A percentile compares a stretch with the other conserved stretches of the same genome.
Evolutionary conservation across 108 stramenopile genomes (phyloP).

Genomic region (Pseudonitzschia multistriata): DNA sequence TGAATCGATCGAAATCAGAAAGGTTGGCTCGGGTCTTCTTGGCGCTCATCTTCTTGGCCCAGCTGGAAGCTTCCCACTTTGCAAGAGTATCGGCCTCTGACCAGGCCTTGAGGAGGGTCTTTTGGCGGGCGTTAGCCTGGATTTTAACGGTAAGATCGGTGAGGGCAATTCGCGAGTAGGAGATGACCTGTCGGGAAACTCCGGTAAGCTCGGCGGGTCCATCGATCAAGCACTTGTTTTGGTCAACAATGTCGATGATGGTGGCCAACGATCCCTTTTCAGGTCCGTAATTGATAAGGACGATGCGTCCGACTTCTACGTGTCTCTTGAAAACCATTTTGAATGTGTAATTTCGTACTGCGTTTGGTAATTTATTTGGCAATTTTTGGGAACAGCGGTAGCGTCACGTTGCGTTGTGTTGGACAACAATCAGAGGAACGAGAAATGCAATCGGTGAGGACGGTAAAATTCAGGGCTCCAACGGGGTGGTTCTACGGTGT

Average conservation of each 20-base stretch:
- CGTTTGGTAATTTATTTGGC: not conserved
- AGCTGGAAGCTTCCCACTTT: slow-evolving; percentile 90
- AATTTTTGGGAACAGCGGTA: not conserved
- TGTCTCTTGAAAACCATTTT: slow-evolving; percentile 94
- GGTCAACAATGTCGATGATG: slow-evolving; percentile 97
- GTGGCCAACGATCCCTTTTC: slow-evolving; percentile 92
- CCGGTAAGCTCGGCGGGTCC: slow-evolving; percentile 90
- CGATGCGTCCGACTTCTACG: slow-evolving; percentile 98
- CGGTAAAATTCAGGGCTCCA: not conserved
- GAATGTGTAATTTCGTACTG: not conserved
- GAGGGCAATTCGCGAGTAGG: slow-evolving; percentile 88
- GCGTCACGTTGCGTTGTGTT: no score
- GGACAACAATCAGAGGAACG: not conserved
- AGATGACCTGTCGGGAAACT: slow-evolving; percentile 94
- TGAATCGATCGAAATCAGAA: slow-evolving; percentile 97
- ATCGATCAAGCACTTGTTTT: slow-evolving; percentile 97
- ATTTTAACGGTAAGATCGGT: slow-evolving; percentile 94
- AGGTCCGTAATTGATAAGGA: slow-evolving; percentile 97
- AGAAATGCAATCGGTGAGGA: not conserved
- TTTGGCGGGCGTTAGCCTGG: slow-evolving; percentile 86
- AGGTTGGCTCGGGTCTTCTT: slow-evolving; percentile 86
- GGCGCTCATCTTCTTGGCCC: slow-evolving; percentile 93
- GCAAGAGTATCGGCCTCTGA: slow-evolving; percentile 74
- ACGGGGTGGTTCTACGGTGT: no score
- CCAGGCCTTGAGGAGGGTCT: slow-evolving; percentile 89